Conservation (phyloP, 169 alveolate species). For the Plasmodium vivax region DNA sequence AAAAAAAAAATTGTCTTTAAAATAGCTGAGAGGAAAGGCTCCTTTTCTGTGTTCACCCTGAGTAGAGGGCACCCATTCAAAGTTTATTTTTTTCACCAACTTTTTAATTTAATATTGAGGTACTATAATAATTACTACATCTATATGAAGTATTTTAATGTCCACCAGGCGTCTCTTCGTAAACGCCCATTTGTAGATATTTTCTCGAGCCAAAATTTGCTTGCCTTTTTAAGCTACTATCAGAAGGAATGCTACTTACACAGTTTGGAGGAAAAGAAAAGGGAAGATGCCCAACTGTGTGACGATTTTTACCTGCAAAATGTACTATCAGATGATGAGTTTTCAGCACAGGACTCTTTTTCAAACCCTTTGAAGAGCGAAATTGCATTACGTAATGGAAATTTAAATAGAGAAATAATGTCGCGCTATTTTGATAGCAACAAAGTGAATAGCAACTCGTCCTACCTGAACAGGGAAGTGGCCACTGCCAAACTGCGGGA, state of each 20-base stretch:
- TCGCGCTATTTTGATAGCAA: neutral
- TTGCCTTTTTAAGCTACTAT: constrained; percentile 37
- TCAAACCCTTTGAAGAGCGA: neutral
- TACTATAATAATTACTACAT: constrained; percentile 32
- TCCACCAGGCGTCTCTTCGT: neutral
- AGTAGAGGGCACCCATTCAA: constrained; percentile 23
- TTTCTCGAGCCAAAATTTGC: constrained; percentile 19
- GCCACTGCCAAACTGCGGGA: neutral
- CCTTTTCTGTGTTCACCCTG: constrained; percentile 29
- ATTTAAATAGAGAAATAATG: neutral
- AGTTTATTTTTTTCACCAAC: constrained; percentile 28
- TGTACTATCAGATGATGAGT: neutral
- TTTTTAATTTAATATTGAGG: constrained; percentile 51
- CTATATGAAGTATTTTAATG: constrained; percentile 34
- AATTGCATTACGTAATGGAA: neutral
- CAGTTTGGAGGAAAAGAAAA: neutral
- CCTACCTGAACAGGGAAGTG: neutral
- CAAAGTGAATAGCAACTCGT: constrained; percentile 3
- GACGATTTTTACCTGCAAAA: neutral
- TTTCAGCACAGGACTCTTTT: neutral
- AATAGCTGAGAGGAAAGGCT: neutral
- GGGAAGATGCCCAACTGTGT: neutral
- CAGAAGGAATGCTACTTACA: constrained; percentile 24
- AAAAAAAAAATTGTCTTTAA: constrained; percentile 53
- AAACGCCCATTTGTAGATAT: constrained; percentile 6